These are phyloP conservation scores for Cephaloascus albidus DNA, from an alignment of 805 yeast genomes.

Conservation along the genomic window DNA sequence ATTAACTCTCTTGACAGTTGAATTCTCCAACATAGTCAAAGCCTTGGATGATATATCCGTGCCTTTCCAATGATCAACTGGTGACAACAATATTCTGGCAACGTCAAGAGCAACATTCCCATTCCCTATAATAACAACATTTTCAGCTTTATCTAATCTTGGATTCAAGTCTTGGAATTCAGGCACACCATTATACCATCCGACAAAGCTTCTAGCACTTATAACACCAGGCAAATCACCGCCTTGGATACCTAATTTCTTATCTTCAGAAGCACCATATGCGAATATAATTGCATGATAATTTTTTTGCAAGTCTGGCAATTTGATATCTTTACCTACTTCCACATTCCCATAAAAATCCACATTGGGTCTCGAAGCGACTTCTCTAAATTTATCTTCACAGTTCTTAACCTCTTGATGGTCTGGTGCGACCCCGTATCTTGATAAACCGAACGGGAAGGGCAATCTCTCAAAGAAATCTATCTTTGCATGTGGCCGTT, in stretches of 20 bases:
- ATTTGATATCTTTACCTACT: constrained; percentile 53
- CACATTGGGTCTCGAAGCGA: constrained; percentile 18
- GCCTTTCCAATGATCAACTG: constrained; percentile 41
- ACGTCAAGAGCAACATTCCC: constrained; percentile 95
- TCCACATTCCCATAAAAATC: constrained; percentile 63
- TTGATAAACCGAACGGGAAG: constrained; percentile 82
- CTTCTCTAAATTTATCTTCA: constrained; percentile 60
- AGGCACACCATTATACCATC: constrained; percentile 95
- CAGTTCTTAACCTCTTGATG: constrained; percentile 94
- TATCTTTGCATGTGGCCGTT: constrained; percentile 30
- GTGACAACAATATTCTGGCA: constrained; percentile 66
- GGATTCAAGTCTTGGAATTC: constrained; percentile 39
- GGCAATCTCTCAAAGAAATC: constrained; percentile 82
- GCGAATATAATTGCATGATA: constrained; percentile 74
- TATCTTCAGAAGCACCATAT: constrained; percentile 70
- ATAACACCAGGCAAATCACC: constrained; percentile 56
- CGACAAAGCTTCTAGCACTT: constrained; percentile 80
- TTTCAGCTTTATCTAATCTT: constrained; percentile 48
- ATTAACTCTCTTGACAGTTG: constrained; percentile 53
- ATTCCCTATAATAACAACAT: constrained; percentile 84
- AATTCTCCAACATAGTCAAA: constrained; percentile 34
- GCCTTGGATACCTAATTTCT: constrained; percentile 52
- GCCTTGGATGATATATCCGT: constrained; percentile 75
- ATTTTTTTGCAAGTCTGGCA: constrained; percentile 37
- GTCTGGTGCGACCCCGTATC: constrained; percentile 99